Conservation (phyloP, 495 filamentous ascomycete genomes). For the Glutinoglossum americanum region DNA sequence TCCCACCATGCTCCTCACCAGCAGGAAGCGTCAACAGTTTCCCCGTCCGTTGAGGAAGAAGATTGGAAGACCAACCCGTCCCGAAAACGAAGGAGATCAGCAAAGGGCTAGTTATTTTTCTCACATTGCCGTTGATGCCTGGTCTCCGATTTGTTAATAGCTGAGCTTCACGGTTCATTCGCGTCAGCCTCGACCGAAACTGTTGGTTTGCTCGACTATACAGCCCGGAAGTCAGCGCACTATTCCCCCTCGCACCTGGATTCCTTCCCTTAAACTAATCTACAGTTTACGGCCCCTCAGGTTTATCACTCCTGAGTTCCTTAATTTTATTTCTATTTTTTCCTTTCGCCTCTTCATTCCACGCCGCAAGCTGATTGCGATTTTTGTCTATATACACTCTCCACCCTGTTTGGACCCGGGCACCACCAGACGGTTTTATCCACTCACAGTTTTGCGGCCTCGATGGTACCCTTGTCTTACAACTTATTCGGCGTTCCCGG, state of each 20-base stretch:
- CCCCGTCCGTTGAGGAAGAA: neutral
- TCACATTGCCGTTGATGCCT: neutral
- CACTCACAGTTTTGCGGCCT: neutral
- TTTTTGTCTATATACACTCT: neutral
- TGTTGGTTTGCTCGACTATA: neutral
- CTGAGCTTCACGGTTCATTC: neutral
- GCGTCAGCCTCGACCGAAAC: neutral
- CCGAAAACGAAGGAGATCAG: neutral
- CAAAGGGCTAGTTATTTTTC: neutral
- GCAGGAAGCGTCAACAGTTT: neutral
- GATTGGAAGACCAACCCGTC: neutral
- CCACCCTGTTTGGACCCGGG: neutral
- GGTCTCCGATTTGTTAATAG: neutral
- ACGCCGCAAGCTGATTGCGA: neutral
- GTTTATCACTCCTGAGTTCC: too few relatives aligned
- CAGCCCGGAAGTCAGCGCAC: neutral
- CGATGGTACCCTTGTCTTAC: neutral
- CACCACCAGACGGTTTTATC: neutral
- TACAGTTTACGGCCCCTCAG: neutral
- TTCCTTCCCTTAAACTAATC: neutral
- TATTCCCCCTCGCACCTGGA: neutral
- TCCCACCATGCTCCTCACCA: neutral
- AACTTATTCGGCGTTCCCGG: neutral
- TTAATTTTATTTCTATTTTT: too few relatives aligned
- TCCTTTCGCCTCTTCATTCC: neutral